Conservation (phyloP, 495 filamentous ascomycete species). For the Apiosordaria backusii region DNA sequence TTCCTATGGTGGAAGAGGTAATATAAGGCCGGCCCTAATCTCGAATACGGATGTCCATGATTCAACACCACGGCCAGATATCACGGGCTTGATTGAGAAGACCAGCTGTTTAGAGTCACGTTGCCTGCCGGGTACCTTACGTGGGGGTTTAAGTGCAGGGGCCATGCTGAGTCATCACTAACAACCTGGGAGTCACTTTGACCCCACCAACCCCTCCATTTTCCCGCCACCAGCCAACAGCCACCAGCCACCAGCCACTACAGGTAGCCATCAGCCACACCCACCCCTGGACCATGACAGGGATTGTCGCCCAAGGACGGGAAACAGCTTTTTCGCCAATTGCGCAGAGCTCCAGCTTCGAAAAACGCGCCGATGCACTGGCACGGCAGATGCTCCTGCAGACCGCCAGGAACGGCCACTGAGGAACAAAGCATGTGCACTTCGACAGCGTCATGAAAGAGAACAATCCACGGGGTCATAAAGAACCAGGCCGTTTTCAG, state of each 20-base stretch:
- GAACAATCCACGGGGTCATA: conserved; percentile 11
- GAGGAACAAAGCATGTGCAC: conserved; percentile 17
- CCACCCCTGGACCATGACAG: background rate
- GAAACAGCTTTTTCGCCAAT: background rate
- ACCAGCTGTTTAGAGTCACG: too few relatives aligned
- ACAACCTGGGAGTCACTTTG: too few relatives aligned
- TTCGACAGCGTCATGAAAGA: conserved; percentile 24
- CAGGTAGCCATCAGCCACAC: background rate
- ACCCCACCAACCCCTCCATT: too few relatives aligned
- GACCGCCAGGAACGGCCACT: conserved; percentile 1
- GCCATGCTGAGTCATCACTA: too few relatives aligned
- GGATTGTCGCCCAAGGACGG: background rate
- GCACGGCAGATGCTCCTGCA: conserved; percentile 7
- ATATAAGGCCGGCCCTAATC: too few relatives aligned
- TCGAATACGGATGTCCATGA: too few relatives aligned
- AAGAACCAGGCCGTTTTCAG: conserved; percentile 33
- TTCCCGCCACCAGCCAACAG: too few relatives aligned
- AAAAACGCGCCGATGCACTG: background rate
- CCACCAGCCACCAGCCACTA: background rate
- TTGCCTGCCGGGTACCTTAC: too few relatives aligned
- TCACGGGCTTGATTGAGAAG: too few relatives aligned
- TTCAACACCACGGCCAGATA: too few relatives aligned
- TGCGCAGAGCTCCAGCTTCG: background rate
- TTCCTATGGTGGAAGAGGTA: too few relatives aligned
- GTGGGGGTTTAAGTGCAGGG: too few relatives aligned